Percentiles rank a stretch among this genome's conserved stretches.
Evolutionary conservation across 805 yeast species (phyloP).

Genomic region (Candida dendrica): DNA sequence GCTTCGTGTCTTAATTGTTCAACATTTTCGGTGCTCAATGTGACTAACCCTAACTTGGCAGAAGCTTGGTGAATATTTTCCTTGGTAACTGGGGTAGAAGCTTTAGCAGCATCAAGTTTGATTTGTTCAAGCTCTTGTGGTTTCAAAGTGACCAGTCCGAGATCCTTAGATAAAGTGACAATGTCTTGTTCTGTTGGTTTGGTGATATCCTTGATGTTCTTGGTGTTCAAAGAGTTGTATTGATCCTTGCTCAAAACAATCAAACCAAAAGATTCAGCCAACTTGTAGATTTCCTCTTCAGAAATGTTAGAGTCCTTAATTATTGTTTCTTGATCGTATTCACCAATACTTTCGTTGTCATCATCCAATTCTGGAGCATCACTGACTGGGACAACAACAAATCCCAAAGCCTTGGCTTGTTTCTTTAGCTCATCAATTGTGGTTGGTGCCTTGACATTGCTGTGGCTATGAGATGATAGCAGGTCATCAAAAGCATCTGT

Average conservation of each 20-base stretch:
- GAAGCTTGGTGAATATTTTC: slow-evolving; percentile 12
- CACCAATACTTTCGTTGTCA: background rate
- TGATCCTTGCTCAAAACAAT: slow-evolving; percentile 1
- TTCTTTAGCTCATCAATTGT: background rate
- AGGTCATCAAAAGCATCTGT: background rate
- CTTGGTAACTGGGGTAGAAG: slow-evolving; percentile 6
- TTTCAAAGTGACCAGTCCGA: slow-evolving; percentile 4
- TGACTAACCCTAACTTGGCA: slow-evolving; percentile 11
- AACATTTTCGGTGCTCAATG: slow-evolving; percentile 5
- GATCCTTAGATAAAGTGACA: slow-evolving; percentile 1
- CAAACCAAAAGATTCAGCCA: background rate
- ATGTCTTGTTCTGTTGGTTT: too few relatives aligned
- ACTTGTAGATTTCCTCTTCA: background rate
- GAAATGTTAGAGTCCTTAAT: background rate
- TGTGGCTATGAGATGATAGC: background rate
- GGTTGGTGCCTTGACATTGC: background rate
- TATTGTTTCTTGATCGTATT: slow-evolving; percentile 1
- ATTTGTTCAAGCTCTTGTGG: background rate
- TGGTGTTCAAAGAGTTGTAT: slow-evolving; percentile 1
- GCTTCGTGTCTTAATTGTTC: slow-evolving; percentile 4
- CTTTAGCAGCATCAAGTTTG: background rate
- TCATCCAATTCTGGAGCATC: background rate
- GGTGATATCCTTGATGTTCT: slow-evolving; percentile 7
- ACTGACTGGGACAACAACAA: background rate
- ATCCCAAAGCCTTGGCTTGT: background rate